These are phyloP conservation scores for Ustilago shanxiensis DNA, from an alignment of 1,284 basidiomycete genomes.

Conservation along the genomic window DNA sequence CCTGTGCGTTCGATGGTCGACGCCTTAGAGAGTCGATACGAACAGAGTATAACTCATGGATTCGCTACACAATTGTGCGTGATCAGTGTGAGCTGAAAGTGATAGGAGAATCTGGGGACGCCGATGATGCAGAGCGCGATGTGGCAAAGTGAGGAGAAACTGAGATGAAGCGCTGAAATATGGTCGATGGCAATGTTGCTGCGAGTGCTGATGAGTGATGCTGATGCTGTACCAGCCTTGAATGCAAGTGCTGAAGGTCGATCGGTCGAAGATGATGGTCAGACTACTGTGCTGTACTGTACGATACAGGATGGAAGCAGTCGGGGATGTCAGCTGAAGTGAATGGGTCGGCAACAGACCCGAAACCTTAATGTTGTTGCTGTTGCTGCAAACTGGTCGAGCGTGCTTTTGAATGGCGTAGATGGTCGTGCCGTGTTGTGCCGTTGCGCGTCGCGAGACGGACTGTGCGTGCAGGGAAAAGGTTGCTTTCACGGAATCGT, in stretches of 20 bases:
- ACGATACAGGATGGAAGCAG: no score
- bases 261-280: background rate
- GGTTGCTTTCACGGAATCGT: background rate
- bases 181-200: background rate
- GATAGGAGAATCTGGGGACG: background rate
- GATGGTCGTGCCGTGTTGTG: background rate
- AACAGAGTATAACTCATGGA: constrained; percentile 10
- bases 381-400: constrained; percentile 2
- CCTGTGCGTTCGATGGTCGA: background rate
- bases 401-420: constrained; percentile 10
- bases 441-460: constrained; percentile 15
- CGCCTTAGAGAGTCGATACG: constrained; percentile 12
- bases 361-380: constrained; percentile 10
- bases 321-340: background rate
- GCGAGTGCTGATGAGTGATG: background rate
- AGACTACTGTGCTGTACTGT: no score
- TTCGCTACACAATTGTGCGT: background rate
- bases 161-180: background rate
- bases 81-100: background rate
- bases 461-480: background rate
- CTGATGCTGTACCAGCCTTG: background rate
- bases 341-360: background rate
- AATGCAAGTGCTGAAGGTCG: background rate
- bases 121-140: background rate
- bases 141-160: background rate